Evolutionary conservation across 305 asterid genomes (phyloP), one percentile per base, ranked within the genome.

Genomic region (Fraxinus angustifolia): DNA sequence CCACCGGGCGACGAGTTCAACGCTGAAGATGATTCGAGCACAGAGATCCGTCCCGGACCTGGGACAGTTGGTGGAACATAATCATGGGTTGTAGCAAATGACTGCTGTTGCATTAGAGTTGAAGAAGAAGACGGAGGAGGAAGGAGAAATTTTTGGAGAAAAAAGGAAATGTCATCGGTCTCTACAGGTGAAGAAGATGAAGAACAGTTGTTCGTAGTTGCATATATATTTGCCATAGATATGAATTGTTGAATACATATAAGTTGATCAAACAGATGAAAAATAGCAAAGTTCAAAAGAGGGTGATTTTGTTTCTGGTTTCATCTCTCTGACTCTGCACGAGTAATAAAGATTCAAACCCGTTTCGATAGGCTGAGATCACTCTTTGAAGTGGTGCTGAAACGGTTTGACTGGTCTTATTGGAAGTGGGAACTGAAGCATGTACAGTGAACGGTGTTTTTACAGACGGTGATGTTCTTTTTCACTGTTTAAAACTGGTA

Each of bases 131-230:
- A 80, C 12, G 45, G 2, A 2, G 95, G 86, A 6, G 87, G 92
- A 73, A 78, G 86, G 78, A 92, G 90, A 67, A 90, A 88, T 60
- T 92, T 94, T 73, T 89, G 90, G 76, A 92, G 87, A 53, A 93
- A 91, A 40, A 88, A 83, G 30, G 97, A 93, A 48, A 93, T 86
- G 45, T 93, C 97, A 71, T 93, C 97, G 19, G 88, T 91, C 7
- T 92, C 92, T 23, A 79, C 83, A 3, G 86, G 83, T 6, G 83
- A 71, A 23, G 84, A 45, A 75, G 88, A 76, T 23, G 91, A 77
- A 28, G 82, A 73, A 33, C 34, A 33, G 6, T 48, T 35, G 80
- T 67, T 82, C 16, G 79, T 16, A 53, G 33, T 17, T 45, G 81
- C 82, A 36, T 86, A 82, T 85, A 84, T 80, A 74, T 87, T 87